phyloP scores from a whole-genome alignment of 1,284 basidiomycete species.

The Hymenochaete sp. region DNA sequence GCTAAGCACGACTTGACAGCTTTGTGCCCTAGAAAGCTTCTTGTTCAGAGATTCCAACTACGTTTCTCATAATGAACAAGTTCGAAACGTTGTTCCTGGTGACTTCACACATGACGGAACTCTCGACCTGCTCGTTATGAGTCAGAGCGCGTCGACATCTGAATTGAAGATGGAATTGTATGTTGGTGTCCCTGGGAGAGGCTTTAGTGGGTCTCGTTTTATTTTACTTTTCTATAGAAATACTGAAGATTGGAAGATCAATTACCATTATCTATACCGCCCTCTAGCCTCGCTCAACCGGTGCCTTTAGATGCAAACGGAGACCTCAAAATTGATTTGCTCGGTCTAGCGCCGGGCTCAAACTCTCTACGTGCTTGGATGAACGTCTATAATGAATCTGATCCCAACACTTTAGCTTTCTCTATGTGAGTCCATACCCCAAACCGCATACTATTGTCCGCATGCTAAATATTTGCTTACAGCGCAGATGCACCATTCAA shows the following conservation, averaged over 20 bases:
- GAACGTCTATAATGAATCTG: slow-evolving; percentile 64
- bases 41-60: slow-evolving; percentile 45
- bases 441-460: too few relatives aligned
- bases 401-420: slow-evolving; percentile 44
- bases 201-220: slow-evolving; percentile 50
- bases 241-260: slow-evolving; percentile 23
- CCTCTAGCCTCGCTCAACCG: slow-evolving; percentile 71
- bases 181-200: slow-evolving; percentile 49
- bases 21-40: too few relatives aligned
- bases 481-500: slow-evolving; percentile 55
- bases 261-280: slow-evolving; percentile 44
- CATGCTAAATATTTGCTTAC: too few relatives aligned
- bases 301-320: slow-evolving; percentile 83
- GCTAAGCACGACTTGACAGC: background rate
- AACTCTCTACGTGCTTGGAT: slow-evolving; percentile 59
- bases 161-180: slow-evolving; percentile 65
- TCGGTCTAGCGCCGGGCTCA: slow-evolving; percentile 56
- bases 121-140: slow-evolving; percentile 86
- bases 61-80: slow-evolving; percentile 45
- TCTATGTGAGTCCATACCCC: slow-evolving; percentile 40
- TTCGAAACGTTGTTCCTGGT: slow-evolving; percentile 80
- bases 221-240: slow-evolving; percentile 2
- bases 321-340: slow-evolving; percentile 81
- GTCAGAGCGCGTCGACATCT: slow-evolving; percentile 38
- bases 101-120: slow-evolving; percentile 91